Percentiles rank a stretch among this genome's conserved stretches.
These are phyloP conservation scores for Pseudogymnoascus sp. DNA, from an alignment of 2,329 filamentous ascomycete species.

Conservation along the genomic window DNA sequence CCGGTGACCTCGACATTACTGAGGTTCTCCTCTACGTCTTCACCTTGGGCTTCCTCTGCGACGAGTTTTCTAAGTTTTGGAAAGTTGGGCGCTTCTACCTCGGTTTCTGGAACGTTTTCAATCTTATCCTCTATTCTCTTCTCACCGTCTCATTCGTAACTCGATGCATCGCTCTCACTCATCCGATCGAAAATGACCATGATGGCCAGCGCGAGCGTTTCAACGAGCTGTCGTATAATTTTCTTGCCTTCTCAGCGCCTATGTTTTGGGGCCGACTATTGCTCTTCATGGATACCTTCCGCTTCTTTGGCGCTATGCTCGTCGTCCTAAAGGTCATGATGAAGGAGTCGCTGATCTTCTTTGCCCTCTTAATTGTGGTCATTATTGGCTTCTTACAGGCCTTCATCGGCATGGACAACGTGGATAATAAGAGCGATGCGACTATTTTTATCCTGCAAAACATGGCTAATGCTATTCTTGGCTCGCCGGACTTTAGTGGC, in stretches of 20 bases:
- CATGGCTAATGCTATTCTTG: constrained; percentile 87
- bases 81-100: constrained; percentile 90
- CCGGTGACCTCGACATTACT: constrained; percentile 74
- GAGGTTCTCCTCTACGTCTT: constrained; percentile 85
- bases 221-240: constrained; percentile 85
- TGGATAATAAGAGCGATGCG: constrained; percentile 64
- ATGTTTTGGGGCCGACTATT: constrained; percentile 96
- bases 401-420: constrained; percentile 84
- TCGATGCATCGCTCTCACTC: constrained; percentile 69
- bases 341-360: constrained; percentile 93
- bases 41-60: constrained; percentile 82
- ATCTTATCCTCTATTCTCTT: constrained; percentile 71
- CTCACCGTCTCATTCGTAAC: constrained; percentile 71
- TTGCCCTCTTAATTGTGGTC: constrained; percentile 78
- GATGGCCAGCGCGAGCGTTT: constrained; percentile 50
- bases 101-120: constrained; percentile 97
- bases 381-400: constrained; percentile 85
- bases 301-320: constrained; percentile 97
- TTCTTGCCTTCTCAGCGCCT: constrained; percentile 84
- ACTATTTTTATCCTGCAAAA: constrained; percentile 67
- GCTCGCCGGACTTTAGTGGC: constrained; percentile 78
- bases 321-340: constrained; percentile 95
- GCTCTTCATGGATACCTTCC: constrained; percentile 85
- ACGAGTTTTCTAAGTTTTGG: constrained; percentile 83
- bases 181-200: constrained; percentile 41